Conservation (phyloP, 495 filamentous ascomycete genomes). For the Hyaloscypha finlandica region DNA sequence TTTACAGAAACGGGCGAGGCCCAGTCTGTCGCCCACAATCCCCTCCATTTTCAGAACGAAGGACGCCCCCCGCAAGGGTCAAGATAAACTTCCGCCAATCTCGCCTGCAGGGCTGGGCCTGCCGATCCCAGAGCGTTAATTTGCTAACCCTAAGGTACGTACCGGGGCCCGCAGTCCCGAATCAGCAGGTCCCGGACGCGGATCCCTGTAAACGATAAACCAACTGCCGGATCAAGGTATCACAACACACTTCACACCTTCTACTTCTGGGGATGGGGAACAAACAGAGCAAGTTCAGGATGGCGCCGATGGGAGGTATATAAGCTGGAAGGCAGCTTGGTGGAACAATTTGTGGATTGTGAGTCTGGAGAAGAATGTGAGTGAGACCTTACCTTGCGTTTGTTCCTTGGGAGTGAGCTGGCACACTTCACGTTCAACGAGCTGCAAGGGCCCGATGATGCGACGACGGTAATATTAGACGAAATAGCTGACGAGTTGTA, state of each 20-base stretch:
- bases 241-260: neutral
- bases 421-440: too few relatives aligned
- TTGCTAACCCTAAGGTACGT: too few relatives aligned
- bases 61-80: too few relatives aligned
- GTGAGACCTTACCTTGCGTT: neutral
- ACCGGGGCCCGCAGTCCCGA: too few relatives aligned
- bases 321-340: neutral
- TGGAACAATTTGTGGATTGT: neutral
- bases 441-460: neutral
- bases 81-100: too few relatives aligned
- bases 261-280: neutral
- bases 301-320: neutral
- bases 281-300: neutral
- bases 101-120: too few relatives aligned
- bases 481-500: conserved; percentile 2
- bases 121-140: too few relatives aligned
- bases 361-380: neutral
- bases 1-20: too few relatives aligned
- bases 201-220: neutral
- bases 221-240: neutral
- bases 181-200: too few relatives aligned
- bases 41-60: too few relatives aligned
- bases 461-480: neutral
- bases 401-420: neutral
- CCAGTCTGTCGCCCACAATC: too few relatives aligned